phyloP scores from a whole-genome alignment of 1,139 yeast species.

The Yamadazyma dendronema region DNA sequence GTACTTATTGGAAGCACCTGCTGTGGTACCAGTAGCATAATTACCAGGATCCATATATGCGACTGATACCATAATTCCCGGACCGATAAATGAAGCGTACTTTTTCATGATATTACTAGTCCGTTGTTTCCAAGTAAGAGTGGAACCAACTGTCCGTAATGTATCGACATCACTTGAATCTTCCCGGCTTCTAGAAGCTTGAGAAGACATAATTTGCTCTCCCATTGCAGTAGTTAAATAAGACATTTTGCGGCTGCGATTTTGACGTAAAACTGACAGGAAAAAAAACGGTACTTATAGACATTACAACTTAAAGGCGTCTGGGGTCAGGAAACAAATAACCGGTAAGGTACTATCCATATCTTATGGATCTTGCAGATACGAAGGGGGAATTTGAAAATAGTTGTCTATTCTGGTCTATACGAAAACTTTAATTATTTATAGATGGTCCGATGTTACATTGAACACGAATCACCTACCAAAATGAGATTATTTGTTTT shows the following conservation, averaged over 20 bases:
- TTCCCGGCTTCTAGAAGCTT: background rate
- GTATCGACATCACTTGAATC: no score
- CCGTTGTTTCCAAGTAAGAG: background rate
- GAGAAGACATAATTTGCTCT: background rate
- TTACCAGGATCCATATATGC: constrained; percentile 87
- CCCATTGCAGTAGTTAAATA: background rate
- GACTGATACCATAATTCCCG: constrained; percentile 74
- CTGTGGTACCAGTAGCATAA: constrained; percentile 75
- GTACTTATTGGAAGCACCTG: constrained; percentile 68
- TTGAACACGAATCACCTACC: no score
- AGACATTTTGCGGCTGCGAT: background rate
- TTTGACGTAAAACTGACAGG: background rate
- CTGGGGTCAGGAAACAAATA: no score
- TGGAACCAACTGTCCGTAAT: no score
- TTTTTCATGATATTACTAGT: constrained; percentile 25
- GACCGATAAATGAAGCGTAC: constrained; percentile 67
- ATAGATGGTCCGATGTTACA: constrained; percentile 39
- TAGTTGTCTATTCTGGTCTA: no score
- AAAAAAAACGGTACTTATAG: no score
- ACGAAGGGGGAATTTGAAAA: no score
- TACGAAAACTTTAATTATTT: background rate
- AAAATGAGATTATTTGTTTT: constrained; percentile 25
- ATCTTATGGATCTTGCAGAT: no score
- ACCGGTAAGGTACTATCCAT: no score
- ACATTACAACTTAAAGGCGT: no score